A percentile compares a stretch with the other conserved stretches of the same genome.
These are phyloP conservation scores for Tulasnella sp. DNA, from an alignment of 768 basidiomycete species.

Conservation along the genomic window DNA sequence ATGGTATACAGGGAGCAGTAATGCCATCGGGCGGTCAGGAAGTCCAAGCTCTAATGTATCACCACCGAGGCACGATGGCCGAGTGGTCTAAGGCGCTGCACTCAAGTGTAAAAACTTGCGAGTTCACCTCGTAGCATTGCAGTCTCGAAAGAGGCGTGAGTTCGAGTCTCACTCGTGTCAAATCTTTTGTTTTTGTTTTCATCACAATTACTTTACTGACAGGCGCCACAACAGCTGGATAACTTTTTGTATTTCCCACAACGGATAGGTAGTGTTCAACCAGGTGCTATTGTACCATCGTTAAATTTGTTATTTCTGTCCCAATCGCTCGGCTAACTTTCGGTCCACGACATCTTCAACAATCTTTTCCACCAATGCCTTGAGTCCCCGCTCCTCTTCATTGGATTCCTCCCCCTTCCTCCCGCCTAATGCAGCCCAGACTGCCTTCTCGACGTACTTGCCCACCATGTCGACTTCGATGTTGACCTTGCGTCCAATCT, in stretches of 20 bases:
- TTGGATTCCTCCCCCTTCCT: too few relatives aligned
- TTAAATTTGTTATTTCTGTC: neutral
- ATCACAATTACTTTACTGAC: too few relatives aligned
- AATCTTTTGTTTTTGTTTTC: neutral
- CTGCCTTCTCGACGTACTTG: constrained; percentile 81
- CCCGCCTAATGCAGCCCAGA: constrained; percentile 51
- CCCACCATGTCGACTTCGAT: constrained; percentile 93
- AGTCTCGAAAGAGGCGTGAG: constrained; percentile 4
- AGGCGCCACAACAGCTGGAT: too few relatives aligned
- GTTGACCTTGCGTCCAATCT: constrained; percentile 71
- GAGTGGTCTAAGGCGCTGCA: constrained; percentile 2
- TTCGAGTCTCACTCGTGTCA: constrained; percentile 3
- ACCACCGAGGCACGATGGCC: neutral
- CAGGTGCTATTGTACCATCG: too few relatives aligned
- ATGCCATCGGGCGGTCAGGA: too few relatives aligned
- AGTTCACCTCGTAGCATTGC: too few relatives aligned
- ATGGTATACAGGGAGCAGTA: too few relatives aligned
- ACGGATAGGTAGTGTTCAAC: too few relatives aligned
- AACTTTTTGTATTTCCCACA: too few relatives aligned
- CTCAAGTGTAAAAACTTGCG: neutral
- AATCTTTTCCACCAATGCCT: constrained; percentile 21
- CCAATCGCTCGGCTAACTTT: neutral
- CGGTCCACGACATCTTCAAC: constrained; percentile 19
- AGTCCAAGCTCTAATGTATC: too few relatives aligned
- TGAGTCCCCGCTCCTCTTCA: constrained; percentile 20